Conservation (phyloP, 2,329 filamentous ascomycete species). For the Diaporthe batatas region DNA sequence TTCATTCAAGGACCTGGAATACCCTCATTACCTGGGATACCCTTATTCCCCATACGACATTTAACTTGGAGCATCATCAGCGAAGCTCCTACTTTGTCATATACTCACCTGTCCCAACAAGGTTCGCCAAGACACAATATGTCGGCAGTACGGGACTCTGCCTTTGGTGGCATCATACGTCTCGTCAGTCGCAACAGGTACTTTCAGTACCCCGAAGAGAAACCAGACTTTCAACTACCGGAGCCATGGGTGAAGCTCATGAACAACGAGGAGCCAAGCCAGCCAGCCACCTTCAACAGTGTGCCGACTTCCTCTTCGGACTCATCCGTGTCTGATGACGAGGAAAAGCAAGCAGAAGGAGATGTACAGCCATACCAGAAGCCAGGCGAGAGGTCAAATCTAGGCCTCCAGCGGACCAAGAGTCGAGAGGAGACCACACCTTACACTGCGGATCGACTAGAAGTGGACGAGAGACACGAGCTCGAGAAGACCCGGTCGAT, state of each 20-base stretch:
- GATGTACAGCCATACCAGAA: conserved; percentile 43
- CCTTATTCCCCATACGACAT: not conserved
- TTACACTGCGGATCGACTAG: conserved; percentile 46
- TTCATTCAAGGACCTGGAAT: not conserved
- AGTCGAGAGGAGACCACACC: conserved; percentile 47
- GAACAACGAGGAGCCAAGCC: conserved; percentile 75
- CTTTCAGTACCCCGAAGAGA: conserved; percentile 75
- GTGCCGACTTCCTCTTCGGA: conserved; percentile 31
- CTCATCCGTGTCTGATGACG: conserved; percentile 42
- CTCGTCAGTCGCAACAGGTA: conserved; percentile 47
- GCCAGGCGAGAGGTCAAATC: conserved; percentile 31
- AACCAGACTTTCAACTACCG: conserved; percentile 73
- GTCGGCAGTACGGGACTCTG: conserved; percentile 44
- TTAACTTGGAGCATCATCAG: not conserved
- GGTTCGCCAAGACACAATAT: conserved; percentile 8
- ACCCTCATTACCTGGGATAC: not conserved
- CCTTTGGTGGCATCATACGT: conserved; percentile 49
- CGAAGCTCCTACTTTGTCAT: not conserved
- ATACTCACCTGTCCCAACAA: not conserved
- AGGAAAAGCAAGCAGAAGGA: conserved; percentile 44
- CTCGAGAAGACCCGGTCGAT: conserved; percentile 48
- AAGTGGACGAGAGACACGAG: conserved; percentile 46
- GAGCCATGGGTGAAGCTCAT: conserved; percentile 77
- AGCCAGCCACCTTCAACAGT: conserved; percentile 39
- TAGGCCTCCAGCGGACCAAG: conserved; percentile 43